Evolutionary conservation across 441 rosid species (phyloP).

Genomic region (Jatropha podagrica): DNA sequence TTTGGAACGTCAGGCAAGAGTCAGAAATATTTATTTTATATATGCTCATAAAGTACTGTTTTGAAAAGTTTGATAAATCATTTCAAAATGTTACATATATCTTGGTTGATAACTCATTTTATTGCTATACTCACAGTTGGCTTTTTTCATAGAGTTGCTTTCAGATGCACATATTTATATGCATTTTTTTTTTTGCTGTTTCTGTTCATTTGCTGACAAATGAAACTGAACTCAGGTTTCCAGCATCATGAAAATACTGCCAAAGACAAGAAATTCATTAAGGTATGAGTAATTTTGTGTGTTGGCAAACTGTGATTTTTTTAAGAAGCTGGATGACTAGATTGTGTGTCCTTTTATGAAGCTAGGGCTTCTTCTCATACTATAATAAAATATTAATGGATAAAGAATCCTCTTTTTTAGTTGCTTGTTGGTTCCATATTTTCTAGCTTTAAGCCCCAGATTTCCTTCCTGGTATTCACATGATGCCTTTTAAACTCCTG

Average conservation of each 20-base stretch:
- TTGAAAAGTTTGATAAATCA: background rate
- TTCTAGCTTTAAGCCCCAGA: background rate
- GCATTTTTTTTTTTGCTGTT: constrained; percentile 9
- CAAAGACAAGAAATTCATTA: constrained; percentile 42
- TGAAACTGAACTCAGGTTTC: constrained; percentile 52
- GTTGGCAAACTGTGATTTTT: constrained; percentile 16
- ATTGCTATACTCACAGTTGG: background rate
- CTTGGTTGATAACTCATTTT: background rate
- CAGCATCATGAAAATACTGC: constrained; percentile 36
- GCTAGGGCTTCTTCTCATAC: background rate
- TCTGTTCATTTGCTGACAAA: constrained; percentile 30
- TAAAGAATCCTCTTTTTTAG: background rate
- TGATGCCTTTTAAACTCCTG: background rate
- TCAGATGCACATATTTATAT: background rate
- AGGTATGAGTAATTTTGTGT: constrained; percentile 47
- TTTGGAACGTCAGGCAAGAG: background rate
- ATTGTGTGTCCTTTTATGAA: background rate
- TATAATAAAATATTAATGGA: background rate
- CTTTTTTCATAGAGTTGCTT: background rate
- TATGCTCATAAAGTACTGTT: background rate
- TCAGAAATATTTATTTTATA: background rate
- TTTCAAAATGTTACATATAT: background rate
- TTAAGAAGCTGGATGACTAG: constrained; percentile 8
- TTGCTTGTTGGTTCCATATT: background rate
- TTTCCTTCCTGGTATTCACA: background rate